Base-by-base conservation (phyloP, 805 yeast genomes). In the Ogataea polymorpha region DNA sequence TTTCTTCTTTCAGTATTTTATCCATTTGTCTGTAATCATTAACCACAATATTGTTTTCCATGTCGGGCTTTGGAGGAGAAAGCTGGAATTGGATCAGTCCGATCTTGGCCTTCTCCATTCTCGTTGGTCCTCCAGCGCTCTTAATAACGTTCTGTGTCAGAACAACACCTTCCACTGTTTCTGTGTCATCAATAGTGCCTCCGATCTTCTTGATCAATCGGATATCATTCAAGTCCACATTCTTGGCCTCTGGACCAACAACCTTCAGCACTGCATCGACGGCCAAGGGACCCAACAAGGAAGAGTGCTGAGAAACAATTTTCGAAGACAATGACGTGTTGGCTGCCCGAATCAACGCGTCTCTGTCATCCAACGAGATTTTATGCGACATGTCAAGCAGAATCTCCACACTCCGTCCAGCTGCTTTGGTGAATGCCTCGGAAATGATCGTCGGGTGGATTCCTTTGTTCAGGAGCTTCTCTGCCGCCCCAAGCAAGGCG, bases 1-100 rank as follows among this genome's bases (percentile, higher is more conserved):
- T 82, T 73, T 93, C 99, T 68, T 93, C 99, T 62, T 95, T 93
- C 61, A 93, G 74, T 54, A 93, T 93, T 70, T 91, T 93, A 67
- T 93, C 99, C 99, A 93, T 93, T 68, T 93, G 99, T 67, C 99
- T 80, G 71, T 93, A 93, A 66, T 93, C 99, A 61, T 86, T 93
- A 41, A 93, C 98, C 43, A 93, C 96, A 36, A 93, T 91, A 61
- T 90, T 91, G 66, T 93, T 93, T 70, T 93, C 99, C 84, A 95
- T 84, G 61, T 89, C 97, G 15, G 97, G 97, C 62, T 89, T 89
- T 51, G 97, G 97, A 17, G 97, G 96, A 15, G 96, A 87, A 48
- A 89, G 76, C 72, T 86, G 99, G 72, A 86, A 93, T 71, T 89
- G 99, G 58, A 86, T 78, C 59, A 86, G 76, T 21, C 86, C 98